phyloP scores from a whole-genome alignment of 1,139 yeast genomes.

The Pichia sp. region DNA sequence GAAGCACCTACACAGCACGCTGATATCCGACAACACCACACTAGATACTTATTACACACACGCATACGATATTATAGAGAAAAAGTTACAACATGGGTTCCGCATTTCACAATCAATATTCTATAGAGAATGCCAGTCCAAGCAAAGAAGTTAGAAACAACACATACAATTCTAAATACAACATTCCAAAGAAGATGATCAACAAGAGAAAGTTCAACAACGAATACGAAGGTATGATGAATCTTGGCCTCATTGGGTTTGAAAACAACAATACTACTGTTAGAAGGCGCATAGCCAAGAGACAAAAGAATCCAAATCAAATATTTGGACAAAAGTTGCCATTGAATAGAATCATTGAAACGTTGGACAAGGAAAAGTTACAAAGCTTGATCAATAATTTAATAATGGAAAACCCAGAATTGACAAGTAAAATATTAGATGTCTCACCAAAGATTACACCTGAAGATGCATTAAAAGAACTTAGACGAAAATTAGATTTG shows the following conservation, averaged over 20 bases:
- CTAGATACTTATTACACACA: too few relatives aligned
- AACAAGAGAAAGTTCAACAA: neutral
- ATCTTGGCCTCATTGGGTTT: too few relatives aligned
- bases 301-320: slow-evolving; percentile 36
- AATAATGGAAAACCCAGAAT: slow-evolving; percentile 61
- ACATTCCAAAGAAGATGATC: neutral
- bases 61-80: too few relatives aligned
- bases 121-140: slow-evolving; percentile 2
- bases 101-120: slow-evolving; percentile 7
- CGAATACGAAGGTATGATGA: neutral
- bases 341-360: slow-evolving; percentile 60
- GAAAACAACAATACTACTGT: neutral
- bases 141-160: slow-evolving; percentile 4
- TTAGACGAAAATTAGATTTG: slow-evolving; percentile 45
- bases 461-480: slow-evolving; percentile 47
- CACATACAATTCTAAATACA: neutral
- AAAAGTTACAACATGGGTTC: slow-evolving; percentile 10
- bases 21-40: too few relatives aligned
- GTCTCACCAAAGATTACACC: slow-evolving; percentile 62
- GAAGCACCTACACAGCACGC: too few relatives aligned
- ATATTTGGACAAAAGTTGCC: slow-evolving; percentile 56
- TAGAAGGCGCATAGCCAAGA: slow-evolving; percentile 15
- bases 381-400: slow-evolving; percentile 52
- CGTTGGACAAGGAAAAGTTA: slow-evolving; percentile 56
- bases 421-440: slow-evolving; percentile 48